Conservation (phyloP, 176 grass and related monocot genomes). For the Eleusine indica region DNA sequence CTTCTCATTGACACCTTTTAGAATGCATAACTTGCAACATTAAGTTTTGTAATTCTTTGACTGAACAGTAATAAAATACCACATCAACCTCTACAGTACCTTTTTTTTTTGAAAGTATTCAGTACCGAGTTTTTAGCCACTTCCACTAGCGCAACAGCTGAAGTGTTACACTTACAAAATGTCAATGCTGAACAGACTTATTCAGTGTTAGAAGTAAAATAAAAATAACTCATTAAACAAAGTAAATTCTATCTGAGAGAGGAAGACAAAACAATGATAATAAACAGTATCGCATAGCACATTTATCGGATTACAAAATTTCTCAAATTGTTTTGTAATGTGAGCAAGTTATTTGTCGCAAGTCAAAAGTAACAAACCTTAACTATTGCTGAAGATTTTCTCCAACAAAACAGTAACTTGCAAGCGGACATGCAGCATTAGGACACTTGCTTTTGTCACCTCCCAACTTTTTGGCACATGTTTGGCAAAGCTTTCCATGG, state of each 20-base stretch:
- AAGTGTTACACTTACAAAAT: not conserved
- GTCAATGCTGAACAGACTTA: not conserved
- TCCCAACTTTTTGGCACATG: slow-evolving; percentile 57
- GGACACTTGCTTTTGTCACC: slow-evolving; percentile 34
- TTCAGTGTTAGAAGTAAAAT: slow-evolving; percentile 8
- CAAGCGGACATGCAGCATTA: slow-evolving; percentile 56
- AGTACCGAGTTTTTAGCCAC: not conserved
- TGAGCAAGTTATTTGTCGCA: slow-evolving; percentile 19
- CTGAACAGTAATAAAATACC: not conserved
- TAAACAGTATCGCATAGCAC: not conserved
- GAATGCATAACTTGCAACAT: not conserved
- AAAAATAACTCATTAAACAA: slow-evolving; percentile 14
- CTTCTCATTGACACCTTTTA: not conserved
- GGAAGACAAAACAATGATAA: not conserved
- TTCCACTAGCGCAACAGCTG: not conserved
- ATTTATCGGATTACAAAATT: not conserved
- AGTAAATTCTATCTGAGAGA: not conserved
- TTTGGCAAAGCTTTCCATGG: slow-evolving; percentile 84
- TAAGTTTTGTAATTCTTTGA: not conserved
- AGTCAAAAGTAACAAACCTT: slow-evolving; percentile 20
- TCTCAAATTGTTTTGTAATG: slow-evolving; percentile 7
- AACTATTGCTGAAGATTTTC: slow-evolving; percentile 36
- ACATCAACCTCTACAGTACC: not conserved
- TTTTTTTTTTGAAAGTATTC: no score
- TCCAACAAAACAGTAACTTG: slow-evolving; percentile 42